Percentiles rank a stretch among this genome's conserved stretches.
Conservation (phyloP, 2,329 filamentous ascomycete species). For the Fonsecaea erecta region DNA sequence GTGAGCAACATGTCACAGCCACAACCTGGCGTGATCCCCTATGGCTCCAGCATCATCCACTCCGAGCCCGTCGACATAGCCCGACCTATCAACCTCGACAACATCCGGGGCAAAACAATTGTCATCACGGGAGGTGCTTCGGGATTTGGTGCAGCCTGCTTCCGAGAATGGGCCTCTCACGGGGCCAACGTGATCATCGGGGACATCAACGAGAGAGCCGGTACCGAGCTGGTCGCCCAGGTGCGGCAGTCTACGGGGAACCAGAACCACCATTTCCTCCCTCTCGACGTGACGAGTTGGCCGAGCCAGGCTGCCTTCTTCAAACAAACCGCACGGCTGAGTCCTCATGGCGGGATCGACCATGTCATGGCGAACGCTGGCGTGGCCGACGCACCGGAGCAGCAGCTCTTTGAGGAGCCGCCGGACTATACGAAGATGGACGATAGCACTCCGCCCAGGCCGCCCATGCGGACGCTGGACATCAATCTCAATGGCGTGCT, state of each 20-base stretch:
- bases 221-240: slow-evolving; percentile 60
- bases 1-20: background rate
- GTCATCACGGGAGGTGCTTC: slow-evolving; percentile 69
- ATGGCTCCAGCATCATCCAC: slow-evolving; percentile 20
- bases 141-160: slow-evolving; percentile 63
- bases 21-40: slow-evolving; percentile 15
- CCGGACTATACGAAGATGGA: slow-evolving; percentile 28
- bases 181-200: slow-evolving; percentile 67
- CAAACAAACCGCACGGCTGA: slow-evolving; percentile 60
- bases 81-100: slow-evolving; percentile 21
- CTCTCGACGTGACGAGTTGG: slow-evolving; percentile 66
- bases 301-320: slow-evolving; percentile 68
- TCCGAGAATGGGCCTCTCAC: slow-evolving; percentile 58
- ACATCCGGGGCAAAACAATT: slow-evolving; percentile 56
- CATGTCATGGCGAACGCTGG: slow-evolving; percentile 71
- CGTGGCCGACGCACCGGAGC: slow-evolving; percentile 52
- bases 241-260: slow-evolving; percentile 65
- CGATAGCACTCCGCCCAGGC: slow-evolving; percentile 47
- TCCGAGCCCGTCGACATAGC: slow-evolving; percentile 26
- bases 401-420: slow-evolving; percentile 54
- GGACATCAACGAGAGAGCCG: slow-evolving; percentile 62
- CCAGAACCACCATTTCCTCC: slow-evolving; percentile 59
- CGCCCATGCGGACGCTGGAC: slow-evolving; percentile 58
- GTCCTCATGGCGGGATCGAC: slow-evolving; percentile 62
- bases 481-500: slow-evolving; percentile 68